phyloP scores from a whole-genome alignment of 2,329 filamentous ascomycete genomes.

The Paecilomyces niveus region DNA sequence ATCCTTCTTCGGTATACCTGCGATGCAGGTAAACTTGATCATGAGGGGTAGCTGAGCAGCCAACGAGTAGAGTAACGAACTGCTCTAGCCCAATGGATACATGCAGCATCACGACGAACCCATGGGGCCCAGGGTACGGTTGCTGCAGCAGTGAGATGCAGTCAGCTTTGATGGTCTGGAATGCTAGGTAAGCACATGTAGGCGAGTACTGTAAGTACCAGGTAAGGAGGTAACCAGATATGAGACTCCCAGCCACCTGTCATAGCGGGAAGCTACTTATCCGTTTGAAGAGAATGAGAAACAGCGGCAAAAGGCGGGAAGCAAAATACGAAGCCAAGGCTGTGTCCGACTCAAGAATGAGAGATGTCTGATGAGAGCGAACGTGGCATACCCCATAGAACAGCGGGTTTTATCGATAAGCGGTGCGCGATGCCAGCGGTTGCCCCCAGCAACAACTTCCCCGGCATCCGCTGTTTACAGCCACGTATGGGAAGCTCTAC shows the following conservation, averaged over 20 bases:
- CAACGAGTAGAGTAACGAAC: background rate
- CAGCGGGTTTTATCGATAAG: background rate
- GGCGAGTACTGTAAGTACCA: background rate
- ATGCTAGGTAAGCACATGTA: background rate
- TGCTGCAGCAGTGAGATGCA: background rate
- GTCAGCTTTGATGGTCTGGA: background rate
- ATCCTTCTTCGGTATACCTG: background rate
- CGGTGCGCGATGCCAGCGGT: background rate
- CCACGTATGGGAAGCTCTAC: background rate
- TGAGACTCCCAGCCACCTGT: background rate
- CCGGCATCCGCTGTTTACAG: conserved; percentile 1
- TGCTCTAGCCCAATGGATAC: background rate
- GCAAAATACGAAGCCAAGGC: background rate
- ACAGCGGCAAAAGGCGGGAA: background rate
- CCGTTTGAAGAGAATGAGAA: background rate
- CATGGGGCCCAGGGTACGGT: background rate
- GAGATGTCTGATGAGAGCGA: background rate
- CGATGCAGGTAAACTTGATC: background rate
- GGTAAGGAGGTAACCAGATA: background rate
- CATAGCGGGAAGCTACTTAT: background rate
- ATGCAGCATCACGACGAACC: background rate
- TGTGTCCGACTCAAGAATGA: background rate
- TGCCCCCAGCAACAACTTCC: conserved; percentile 2
- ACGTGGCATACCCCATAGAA: background rate
- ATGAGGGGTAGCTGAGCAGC: background rate